These are phyloP conservation scores for Apiospora saccharicola DNA, from an alignment of 2,329 filamentous ascomycete genomes.

Conservation along the genomic window DNA sequence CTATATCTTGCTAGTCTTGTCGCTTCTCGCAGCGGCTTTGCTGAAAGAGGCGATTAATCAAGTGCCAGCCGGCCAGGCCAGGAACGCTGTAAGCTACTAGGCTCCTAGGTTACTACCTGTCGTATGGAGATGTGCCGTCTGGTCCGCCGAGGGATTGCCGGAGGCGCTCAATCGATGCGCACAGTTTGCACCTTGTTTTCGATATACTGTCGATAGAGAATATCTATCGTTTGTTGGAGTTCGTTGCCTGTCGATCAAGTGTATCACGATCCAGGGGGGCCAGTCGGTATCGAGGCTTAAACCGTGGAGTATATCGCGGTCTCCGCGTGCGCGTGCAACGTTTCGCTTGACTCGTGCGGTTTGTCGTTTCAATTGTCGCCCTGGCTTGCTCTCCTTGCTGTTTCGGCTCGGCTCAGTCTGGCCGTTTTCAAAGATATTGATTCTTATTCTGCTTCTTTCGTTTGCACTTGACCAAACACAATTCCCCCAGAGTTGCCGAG, in stretches of 20 bases:
- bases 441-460: background rate
- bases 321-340: background rate
- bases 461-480: background rate
- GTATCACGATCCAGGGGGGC: background rate
- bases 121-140: background rate
- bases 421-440: background rate
- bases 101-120: background rate
- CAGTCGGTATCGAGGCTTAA: background rate
- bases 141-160: slow-evolving; percentile 2
- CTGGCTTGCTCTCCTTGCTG: background rate
- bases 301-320: background rate
- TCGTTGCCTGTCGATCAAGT: background rate
- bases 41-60: slow-evolving; percentile 10
- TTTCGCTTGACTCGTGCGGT: slow-evolving; percentile 12
- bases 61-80: background rate
- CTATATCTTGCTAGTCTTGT: background rate
- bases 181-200: background rate
- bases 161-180: background rate
- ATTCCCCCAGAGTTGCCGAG: background rate
- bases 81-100: background rate
- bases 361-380: background rate
- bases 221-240: background rate
- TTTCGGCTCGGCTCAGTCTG: background rate
- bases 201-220: background rate
- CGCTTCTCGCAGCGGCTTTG: background rate